Evolutionary conservation across 768 basidiomycete genomes (phyloP).

Genomic region (Rossbeevera mucosa): DNA sequence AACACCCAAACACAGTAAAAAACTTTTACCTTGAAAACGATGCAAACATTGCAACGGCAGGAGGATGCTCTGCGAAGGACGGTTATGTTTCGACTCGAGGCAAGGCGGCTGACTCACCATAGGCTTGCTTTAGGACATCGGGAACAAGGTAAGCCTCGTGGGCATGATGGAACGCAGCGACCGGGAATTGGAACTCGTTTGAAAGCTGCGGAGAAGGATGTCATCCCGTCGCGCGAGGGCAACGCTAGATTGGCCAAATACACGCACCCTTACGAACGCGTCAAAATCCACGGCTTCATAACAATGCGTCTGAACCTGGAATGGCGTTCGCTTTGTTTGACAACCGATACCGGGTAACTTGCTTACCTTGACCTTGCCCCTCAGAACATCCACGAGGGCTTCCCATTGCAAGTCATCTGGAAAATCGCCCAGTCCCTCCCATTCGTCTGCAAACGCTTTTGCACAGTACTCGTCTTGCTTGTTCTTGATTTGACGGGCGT

Average conservation of each 20-base stretch:
- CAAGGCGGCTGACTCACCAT: conserved; percentile 34
- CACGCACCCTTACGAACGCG: conserved; percentile 54
- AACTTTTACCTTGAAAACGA: conserved; percentile 39
- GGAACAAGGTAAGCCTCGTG: conserved; percentile 81
- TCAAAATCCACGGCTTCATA: conserved; percentile 71
- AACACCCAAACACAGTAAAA: background rate
- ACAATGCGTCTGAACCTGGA: conserved; percentile 45
- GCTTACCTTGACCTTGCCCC: conserved; percentile 69
- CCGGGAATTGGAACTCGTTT: conserved; percentile 76
- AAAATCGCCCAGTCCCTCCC: conserved; percentile 48
- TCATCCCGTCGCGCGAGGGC: background rate
- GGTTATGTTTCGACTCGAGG: background rate
- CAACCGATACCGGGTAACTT: background rate
- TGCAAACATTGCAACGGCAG: conserved; percentile 72
- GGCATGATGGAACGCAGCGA: conserved; percentile 76
- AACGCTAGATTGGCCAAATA: background rate
- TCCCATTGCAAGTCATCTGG: conserved; percentile 72
- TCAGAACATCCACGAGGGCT: conserved; percentile 60
- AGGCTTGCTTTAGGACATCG: conserved; percentile 64
- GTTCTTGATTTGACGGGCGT: conserved; percentile 60
- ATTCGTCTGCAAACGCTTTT: conserved; percentile 42
- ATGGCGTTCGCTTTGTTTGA: background rate
- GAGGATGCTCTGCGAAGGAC: conserved; percentile 39
- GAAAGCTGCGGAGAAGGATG: conserved; percentile 43
- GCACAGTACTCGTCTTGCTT: conserved; percentile 65